phyloP scores from a whole-genome alignment of 371 early-diverging fungal species.

The Funneliformis caledonium region DNA sequence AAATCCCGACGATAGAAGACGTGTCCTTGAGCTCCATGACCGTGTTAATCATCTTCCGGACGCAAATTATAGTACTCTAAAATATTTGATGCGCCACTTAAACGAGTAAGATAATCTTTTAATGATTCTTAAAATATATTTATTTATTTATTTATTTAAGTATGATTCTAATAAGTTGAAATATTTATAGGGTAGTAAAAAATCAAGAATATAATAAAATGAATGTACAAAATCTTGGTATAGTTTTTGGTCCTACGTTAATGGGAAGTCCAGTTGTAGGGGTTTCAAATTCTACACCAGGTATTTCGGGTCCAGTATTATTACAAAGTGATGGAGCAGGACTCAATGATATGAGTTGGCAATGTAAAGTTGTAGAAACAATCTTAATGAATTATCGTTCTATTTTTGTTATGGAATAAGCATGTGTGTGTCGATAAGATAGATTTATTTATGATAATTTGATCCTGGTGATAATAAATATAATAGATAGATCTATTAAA shows the following conservation, averaged over 20 bases:
- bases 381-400: conserved; percentile 24
- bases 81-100: conserved; percentile 75
- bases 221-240: conserved; percentile 81
- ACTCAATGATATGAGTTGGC: conserved; percentile 31
- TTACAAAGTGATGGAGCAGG: not conserved
- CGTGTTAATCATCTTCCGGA: conserved; percentile 72
- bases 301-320: not conserved
- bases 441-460: not conserved
- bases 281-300: not conserved
- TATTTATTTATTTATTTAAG: not conserved
- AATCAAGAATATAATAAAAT: conserved; percentile 85
- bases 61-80: conserved; percentile 78
- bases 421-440: too few relatives aligned
- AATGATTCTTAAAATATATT: not conserved
- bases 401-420: conserved; percentile 28
- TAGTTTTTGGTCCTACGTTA: conserved; percentile 90
- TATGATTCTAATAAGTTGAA: conserved; percentile 23
- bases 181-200: conserved; percentile 64
- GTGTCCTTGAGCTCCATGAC: conserved; percentile 67
- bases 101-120: conserved; percentile 53
- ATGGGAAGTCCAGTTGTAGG: conserved; percentile 51
- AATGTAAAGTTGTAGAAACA: conserved; percentile 37
- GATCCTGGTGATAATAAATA: not conserved
- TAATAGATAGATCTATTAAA: too few relatives aligned
- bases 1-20: conserved; percentile 61